A percentile compares a stretch with the other conserved stretches of the same genome.
These are phyloP conservation scores for Cladochytrium replicatum DNA, from an alignment of 192 early-diverging fungal species.

Conservation along the genomic window DNA sequence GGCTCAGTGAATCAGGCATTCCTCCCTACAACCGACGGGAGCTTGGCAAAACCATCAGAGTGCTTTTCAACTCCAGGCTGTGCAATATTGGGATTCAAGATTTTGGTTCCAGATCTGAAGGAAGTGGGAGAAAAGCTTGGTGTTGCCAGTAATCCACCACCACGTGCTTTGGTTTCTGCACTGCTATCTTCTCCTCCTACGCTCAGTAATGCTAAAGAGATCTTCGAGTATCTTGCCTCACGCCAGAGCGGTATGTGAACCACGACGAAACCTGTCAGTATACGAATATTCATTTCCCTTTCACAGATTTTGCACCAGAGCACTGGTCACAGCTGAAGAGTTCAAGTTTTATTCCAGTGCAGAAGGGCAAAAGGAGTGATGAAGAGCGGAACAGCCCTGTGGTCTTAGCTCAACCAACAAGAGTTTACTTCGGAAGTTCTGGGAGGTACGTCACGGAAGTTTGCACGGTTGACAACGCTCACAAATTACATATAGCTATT, in stretches of 20 bases:
- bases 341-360: constrained; percentile 54
- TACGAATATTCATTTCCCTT: neutral
- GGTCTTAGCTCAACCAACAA: constrained; percentile 17
- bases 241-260: constrained; percentile 33
- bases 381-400: constrained; percentile 3
- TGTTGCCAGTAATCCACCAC: constrained; percentile 47
- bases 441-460: constrained; percentile 23
- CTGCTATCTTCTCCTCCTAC: constrained; percentile 20
- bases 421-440: constrained; percentile 31
- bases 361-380: constrained; percentile 8
- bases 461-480: too few species aligned
- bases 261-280: constrained; percentile 12
- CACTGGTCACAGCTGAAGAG: constrained; percentile 47
- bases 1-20: constrained; percentile 39
- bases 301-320: constrained; percentile 30
- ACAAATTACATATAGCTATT: constrained; percentile 38
- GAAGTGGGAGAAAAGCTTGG: constrained; percentile 52
- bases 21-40: constrained; percentile 39
- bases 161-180: constrained; percentile 22
- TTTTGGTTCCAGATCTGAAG: constrained; percentile 45
- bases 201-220: constrained; percentile 26
- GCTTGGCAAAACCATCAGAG: constrained; percentile 44
- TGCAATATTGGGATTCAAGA: constrained; percentile 53
- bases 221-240: constrained; percentile 61
- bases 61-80: constrained; percentile 55